Base-by-base conservation (phyloP, 1,284 basidiomycete genomes). In the Moesziomyces aphidis region DNA sequence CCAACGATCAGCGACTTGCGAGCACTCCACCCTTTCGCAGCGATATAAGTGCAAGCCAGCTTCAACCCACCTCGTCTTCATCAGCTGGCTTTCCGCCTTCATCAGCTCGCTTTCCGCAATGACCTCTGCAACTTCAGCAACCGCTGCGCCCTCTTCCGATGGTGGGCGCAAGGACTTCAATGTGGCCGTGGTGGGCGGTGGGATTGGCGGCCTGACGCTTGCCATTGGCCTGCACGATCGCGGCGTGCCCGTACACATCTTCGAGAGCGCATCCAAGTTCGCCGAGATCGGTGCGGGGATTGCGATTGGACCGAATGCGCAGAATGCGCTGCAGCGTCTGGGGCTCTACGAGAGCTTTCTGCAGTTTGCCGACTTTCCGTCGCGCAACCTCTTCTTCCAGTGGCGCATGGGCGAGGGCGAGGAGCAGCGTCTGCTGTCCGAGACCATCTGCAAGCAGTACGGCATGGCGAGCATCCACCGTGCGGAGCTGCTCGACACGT, bases 281-380 rank as follows among this genome's bases (percentile, higher is more conserved):
- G 47, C 55, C 39, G 71, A 75, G 63, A 70, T 77, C 24, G 76
- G 76, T 8, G 76, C 76, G 0, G 76, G 76, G 2, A 69, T 77
- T 24, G 51, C 72, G 23, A 59, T 72, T 23, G 57, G 59, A 1
- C 66, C 62, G 22, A 61, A 65, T 9, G 58, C 73, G 0, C 69
- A 71, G 24, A 50, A 56, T n/a, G 73, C 69, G 1, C 52, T 78
- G 3, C 46, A 61, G 19, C 52, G 52, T 1, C 64, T 78, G n/a
- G 45, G 45, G 3, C 54, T 78, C 22, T 70, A 64, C 55, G 61
- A 73, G 11, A 22, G n/a, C 13, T 76, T 78, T n/a, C 47, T 69
- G 13, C 17, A 66, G 24, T 55, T 69, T 22, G 72, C 76, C 46
- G 71, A 60, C 23, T 63, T 78, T 15, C 61, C 64, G 4, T 45